Conservation (phyloP, 441 rosid genomes). For the Adansonia gregorii region DNA sequence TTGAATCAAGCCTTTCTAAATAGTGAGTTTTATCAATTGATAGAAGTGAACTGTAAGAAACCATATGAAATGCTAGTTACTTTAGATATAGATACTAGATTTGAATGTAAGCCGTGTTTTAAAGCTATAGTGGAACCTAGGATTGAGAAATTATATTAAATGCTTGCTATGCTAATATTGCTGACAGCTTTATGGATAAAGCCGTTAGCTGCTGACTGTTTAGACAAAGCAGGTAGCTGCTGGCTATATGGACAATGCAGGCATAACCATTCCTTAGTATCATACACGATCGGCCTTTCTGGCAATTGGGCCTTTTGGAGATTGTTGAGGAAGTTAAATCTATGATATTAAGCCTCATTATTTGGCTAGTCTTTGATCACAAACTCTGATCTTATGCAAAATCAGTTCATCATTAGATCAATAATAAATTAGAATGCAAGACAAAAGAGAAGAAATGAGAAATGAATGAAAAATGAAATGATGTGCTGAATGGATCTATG, state of each 20-base stretch:
- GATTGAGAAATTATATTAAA: not conserved
- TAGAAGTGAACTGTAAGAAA: not conserved
- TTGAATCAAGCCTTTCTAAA: not conserved
- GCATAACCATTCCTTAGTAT: not conserved
- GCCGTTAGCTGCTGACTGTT: too few relatives aligned
- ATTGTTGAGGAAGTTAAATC: not conserved
- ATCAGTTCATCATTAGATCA: not conserved
- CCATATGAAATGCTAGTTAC: not conserved
- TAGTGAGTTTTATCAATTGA: not conserved
- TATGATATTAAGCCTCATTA: not conserved
- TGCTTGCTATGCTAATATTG: not conserved
- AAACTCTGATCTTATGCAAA: not conserved
- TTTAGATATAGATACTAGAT: not conserved
- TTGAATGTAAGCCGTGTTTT: not conserved
- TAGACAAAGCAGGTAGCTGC: too few relatives aligned
- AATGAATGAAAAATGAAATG: not conserved
- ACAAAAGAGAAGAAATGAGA: not conserved
- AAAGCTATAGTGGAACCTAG: not conserved
- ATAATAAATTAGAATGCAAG: not conserved
- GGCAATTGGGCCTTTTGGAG: not conserved
- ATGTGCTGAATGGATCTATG: not conserved
- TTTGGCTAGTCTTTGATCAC: not conserved
- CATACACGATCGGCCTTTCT: not conserved
- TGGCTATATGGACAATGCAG: not conserved
- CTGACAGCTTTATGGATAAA: not conserved